phyloP scores from a whole-genome alignment of 176 grass and related monocot genomes.

The Paspalum notatum region DNA sequence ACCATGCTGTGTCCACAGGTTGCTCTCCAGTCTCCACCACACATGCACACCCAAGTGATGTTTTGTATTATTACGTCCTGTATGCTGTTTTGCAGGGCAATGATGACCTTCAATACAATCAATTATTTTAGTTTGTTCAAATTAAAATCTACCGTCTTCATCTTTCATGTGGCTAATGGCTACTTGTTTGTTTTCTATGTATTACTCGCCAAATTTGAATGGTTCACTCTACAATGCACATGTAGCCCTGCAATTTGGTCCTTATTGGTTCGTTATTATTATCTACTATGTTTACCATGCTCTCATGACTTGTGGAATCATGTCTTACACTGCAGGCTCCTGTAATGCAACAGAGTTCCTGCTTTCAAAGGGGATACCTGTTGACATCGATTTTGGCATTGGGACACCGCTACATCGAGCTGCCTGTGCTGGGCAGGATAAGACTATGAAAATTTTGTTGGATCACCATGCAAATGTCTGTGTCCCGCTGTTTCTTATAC shows the following conservation, averaged over 20 bases:
- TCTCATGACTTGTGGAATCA: not conserved
- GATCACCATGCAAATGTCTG: slow-evolving; percentile 39
- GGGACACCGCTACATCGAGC: slow-evolving; percentile 32
- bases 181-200: not conserved
- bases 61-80: not conserved
- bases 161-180: not conserved
- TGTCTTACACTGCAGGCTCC: slow-evolving; percentile 11
- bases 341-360: slow-evolving; percentile 40
- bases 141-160: not conserved
- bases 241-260: not conserved
- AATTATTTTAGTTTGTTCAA: not conserved
- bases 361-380: slow-evolving; percentile 37
- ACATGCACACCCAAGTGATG: not conserved
- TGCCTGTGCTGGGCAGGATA: slow-evolving; percentile 27
- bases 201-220: not conserved
- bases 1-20: slow-evolving; percentile 31
- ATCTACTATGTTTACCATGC: not conserved
- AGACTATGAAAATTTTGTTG: slow-evolving; percentile 42
- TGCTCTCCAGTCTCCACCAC: not conserved
- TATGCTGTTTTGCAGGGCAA: not conserved
- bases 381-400: slow-evolving; percentile 33
- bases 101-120: no score
- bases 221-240: not conserved
- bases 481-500: not conserved
- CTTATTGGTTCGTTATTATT: no score